Conservation (phyloP, 257 asterid genomes). For the Solanum gracilifrons region DNA sequence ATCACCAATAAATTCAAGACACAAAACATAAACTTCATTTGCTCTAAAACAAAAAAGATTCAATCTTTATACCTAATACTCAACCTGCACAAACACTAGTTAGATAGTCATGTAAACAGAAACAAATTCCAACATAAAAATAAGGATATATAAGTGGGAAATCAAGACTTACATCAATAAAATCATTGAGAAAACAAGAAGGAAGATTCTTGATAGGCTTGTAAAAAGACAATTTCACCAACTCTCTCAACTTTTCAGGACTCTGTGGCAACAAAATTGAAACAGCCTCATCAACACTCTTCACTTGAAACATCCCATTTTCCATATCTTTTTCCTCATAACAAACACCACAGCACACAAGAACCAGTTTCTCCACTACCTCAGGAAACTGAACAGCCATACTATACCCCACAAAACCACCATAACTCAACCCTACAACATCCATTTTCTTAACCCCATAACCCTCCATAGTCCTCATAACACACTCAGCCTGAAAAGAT, state of each 20-base stretch:
- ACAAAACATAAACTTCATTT: not conserved
- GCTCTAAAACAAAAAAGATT: not conserved
- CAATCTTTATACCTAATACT: not conserved
- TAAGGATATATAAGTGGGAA: not conserved
- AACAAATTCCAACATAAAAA: not conserved
- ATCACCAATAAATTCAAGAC: not conserved
- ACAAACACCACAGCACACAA: slow-evolving; percentile 68
- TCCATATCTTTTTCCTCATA: slow-evolving; percentile 78
- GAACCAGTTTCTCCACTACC: slow-evolving; percentile 53
- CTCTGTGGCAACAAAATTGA: slow-evolving; percentile 49
- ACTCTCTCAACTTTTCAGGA: slow-evolving; percentile 52
- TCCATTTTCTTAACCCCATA: slow-evolving; percentile 39
- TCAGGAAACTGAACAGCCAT: slow-evolving; percentile 66
- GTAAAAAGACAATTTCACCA: slow-evolving; percentile 44
- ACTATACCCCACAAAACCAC: slow-evolving; percentile 76
- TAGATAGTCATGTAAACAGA: not conserved
- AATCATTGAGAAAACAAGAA: slow-evolving; percentile 62
- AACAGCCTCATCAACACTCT: slow-evolving; percentile 64
- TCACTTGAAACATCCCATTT: slow-evolving; percentile 58
- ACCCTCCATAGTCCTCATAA: slow-evolving; percentile 52
- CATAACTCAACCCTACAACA: slow-evolving; percentile 71
- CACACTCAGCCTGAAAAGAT: slow-evolving; percentile 56
- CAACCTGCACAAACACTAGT: not conserved
- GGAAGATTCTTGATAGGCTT: slow-evolving; percentile 61
- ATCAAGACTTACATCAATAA: slow-evolving; percentile 48